Conservation (phyloP, 2,329 filamentous ascomycete species). For the Venturia oleaginea region DNA sequence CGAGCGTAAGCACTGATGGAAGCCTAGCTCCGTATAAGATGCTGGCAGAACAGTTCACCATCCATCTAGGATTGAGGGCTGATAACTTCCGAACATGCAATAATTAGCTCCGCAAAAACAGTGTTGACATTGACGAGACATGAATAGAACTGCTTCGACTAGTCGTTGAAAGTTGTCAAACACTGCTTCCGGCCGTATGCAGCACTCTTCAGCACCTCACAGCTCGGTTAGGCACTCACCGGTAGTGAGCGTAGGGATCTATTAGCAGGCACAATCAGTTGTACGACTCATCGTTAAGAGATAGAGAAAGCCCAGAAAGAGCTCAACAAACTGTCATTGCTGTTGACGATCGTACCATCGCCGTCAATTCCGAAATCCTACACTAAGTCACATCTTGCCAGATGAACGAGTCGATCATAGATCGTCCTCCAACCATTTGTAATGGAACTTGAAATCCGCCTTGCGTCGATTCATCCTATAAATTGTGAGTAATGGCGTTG, state of each 20-base stretch:
- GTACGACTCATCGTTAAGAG: not conserved
- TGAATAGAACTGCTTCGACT: not conserved
- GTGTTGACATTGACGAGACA: not conserved
- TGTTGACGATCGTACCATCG: not conserved
- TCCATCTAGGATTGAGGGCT: not conserved
- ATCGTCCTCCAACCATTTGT: constrained; percentile 96
- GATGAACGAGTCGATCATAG: constrained; percentile 37
- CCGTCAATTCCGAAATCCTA: not conserved
- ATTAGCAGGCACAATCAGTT: not conserved
- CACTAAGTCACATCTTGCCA: not conserved
- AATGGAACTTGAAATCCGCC: constrained; percentile 96
- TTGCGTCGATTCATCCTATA: constrained; percentile 97
- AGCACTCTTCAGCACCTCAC: not conserved
- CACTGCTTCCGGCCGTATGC: not conserved
- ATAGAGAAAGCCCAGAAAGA: not conserved
- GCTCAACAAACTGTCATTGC: not conserved
- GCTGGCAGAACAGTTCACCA: not conserved
- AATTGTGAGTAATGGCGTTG: constrained; percentile 18
- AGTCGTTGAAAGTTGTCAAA: not conserved
- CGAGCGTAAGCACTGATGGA: not conserved
- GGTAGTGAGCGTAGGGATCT: not conserved
- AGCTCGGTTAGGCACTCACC: not conserved
- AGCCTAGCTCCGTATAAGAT: not conserved
- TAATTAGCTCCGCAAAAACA: not conserved
- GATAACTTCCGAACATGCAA: not conserved